Base-by-base conservation (phyloP, 305 asterid genomes). In the Stenogyne calaminthoides region DNA sequence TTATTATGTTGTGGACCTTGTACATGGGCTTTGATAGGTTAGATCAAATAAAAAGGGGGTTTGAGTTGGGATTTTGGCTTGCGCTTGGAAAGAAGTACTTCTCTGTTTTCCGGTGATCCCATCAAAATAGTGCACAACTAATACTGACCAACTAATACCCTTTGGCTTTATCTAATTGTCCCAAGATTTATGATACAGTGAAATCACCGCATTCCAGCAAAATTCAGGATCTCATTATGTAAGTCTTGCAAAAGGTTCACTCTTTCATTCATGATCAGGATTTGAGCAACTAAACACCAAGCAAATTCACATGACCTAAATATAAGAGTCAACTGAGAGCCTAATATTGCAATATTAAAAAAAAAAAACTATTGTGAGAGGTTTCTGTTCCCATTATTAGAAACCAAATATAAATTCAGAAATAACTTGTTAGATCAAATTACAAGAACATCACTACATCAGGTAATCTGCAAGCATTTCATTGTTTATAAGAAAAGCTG, bases 211-310 rank as follows among this genome's bases (percentile, higher is more conserved):
- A 14, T 22, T 57, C 10, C 29, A 15, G 15, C 27, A 57, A 56
- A 56, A 69, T 54, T 34, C 14, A 20, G 3, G 6, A 34, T 1
- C 29, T 10, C 58, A 54, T 57, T 20, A n/a, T 58, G 10, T 11
- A 47, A 22, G 46, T 22, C 40, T 49, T 29, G 55, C 25, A 51
- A 20, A 22, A 63, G 16, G 54, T 36, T 51, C 32, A 52, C 18
- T 25, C 16, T n/a, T 46, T 40, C 58, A 16, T 64, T 54, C 65
- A 63, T 63, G 64, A 36, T 37, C 16, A 37, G 14, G n/a, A 44
- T 57, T 61, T 52, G 22, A 44, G 62, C 63, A 57, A 74, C 69
- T 25, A 74, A 67, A 5, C 34, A 11, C 61, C 14, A 25, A 34
- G 44, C 72, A 46, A 61, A 62, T 8, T 12, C 67, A 67, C 64